These are phyloP conservation scores for Trichoderma cornu-damae DNA, from an alignment of 2,329 filamentous ascomycete species.

Conservation along the genomic window DNA sequence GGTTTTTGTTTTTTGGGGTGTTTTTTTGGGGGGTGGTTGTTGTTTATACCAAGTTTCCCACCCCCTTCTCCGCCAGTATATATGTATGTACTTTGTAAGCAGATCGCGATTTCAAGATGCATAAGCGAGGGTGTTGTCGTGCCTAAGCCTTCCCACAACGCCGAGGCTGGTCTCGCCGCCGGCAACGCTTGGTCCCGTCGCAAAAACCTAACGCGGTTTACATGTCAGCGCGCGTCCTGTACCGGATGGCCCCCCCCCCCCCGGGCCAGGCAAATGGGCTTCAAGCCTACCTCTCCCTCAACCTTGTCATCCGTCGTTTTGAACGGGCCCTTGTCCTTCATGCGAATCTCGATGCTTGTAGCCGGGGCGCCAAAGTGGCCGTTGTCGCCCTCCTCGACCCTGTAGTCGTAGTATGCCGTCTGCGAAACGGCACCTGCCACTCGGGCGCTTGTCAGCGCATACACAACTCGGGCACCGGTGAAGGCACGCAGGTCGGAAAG, in stretches of 20 bases:
- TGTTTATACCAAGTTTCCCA: too few species aligned
- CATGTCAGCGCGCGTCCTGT: neutral
- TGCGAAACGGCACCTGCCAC: conserved; percentile 90
- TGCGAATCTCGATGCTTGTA: conserved; percentile 70
- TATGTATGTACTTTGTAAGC: neutral
- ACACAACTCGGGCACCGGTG: conserved; percentile 73
- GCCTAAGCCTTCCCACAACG: conserved; percentile 58
- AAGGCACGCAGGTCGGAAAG: conserved; percentile 79
- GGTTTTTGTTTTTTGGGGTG: too few species aligned
- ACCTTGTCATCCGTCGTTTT: conserved; percentile 60
- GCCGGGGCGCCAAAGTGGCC: conserved; percentile 77
- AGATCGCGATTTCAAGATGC: neutral
- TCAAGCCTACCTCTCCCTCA: conserved; percentile 56
- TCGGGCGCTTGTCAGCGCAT: conserved; percentile 73
- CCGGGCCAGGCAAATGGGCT: neutral
- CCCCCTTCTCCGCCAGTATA: neutral
- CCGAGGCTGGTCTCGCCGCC: conserved; percentile 61
- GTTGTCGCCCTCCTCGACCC: conserved; percentile 43
- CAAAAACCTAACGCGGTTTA: conserved; percentile 54
- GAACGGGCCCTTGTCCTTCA: conserved; percentile 57
- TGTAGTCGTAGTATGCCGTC: conserved; percentile 83
- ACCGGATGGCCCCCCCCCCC: too few species aligned
- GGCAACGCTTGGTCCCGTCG: conserved; percentile 67
- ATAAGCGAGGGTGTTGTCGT: conserved; percentile 68
- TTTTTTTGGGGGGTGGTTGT: too few species aligned